These are phyloP conservation scores for Gyrodon lividus DNA, from an alignment of 768 basidiomycete genomes.

Conservation along the genomic window DNA sequence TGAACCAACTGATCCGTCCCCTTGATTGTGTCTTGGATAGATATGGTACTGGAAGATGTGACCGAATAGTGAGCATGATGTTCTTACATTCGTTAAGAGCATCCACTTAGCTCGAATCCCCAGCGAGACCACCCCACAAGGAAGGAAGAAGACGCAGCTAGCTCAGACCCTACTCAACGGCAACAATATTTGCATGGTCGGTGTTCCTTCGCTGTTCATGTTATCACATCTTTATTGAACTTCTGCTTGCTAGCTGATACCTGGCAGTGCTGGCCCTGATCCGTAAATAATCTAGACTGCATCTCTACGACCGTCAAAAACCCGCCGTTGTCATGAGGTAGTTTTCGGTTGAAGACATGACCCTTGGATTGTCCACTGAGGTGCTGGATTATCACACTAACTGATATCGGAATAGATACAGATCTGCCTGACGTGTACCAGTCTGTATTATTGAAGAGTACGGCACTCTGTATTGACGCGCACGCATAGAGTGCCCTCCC, in stretches of 20 bases:
- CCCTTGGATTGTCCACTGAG: too few relatives aligned
- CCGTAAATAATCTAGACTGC: constrained; percentile 10
- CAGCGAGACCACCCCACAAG: constrained; percentile 86
- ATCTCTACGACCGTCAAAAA: background rate
- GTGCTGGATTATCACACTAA: background rate
- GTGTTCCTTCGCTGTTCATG: constrained; percentile 21
- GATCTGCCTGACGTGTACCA: background rate
- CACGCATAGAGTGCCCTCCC: background rate
- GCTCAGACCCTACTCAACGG: constrained; percentile 90
- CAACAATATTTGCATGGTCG: constrained; percentile 95
- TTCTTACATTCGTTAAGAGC: background rate
- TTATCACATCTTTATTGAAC: constrained; percentile 4
- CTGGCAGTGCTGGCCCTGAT: constrained; percentile 70
- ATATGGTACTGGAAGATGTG: constrained; percentile 95
- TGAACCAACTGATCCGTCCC: background rate
- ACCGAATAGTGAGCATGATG: constrained; percentile 78
- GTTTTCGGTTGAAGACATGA: background rate
- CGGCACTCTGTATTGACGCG: background rate
- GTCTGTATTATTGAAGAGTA: background rate
- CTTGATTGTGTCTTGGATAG: constrained; percentile 35
- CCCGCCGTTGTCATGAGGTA: background rate
- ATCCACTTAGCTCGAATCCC: background rate
- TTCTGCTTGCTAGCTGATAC: constrained; percentile 51
- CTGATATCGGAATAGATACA: background rate
- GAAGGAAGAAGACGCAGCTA: constrained; percentile 76